phyloP scores from a whole-genome alignment of 257 asterid species.

The Rhazya stricta region DNA sequence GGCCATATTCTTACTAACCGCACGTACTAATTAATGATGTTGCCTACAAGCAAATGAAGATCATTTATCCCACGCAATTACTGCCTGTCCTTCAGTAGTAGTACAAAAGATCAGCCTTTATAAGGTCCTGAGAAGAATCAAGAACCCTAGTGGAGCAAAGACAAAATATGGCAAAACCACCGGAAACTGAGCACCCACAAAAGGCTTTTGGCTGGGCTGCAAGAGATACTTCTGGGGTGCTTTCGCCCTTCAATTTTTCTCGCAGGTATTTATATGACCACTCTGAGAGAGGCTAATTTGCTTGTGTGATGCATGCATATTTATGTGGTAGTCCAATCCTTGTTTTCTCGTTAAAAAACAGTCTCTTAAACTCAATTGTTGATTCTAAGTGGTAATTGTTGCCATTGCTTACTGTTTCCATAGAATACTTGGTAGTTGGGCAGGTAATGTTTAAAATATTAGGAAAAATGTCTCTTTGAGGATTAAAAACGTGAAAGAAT shows the following conservation, averaged over 20 bases:
- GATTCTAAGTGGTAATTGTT: no score
- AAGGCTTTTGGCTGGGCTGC: conserved; percentile 65
- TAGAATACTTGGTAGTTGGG: no score
- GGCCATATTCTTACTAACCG: no score
- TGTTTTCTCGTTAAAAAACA: neutral
- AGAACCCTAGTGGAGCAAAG: neutral
- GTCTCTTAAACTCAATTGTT: no score
- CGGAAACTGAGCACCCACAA: conserved; percentile 36
- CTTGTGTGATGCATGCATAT: neutral
- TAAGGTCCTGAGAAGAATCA: neutral
- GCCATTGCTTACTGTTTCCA: no score
- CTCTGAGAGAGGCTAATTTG: neutral
- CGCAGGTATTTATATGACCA: conserved; percentile 34
- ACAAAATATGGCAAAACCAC: conserved; percentile 8
- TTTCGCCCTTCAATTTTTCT: conserved; percentile 47
- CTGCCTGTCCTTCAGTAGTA: neutral
- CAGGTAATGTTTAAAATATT: no score
- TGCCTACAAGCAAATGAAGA: no score
- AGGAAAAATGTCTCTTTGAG: no score
- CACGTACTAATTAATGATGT: no score
- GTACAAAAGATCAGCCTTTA: neutral
- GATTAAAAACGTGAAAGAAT: no score
- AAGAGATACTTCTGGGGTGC: conserved; percentile 45
- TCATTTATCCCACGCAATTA: neutral
- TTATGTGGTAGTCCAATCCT: neutral